These are phyloP conservation scores for Dictyophora rubrovolvata DNA, from an alignment of 768 basidiomycete species.

Conservation along the genomic window DNA sequence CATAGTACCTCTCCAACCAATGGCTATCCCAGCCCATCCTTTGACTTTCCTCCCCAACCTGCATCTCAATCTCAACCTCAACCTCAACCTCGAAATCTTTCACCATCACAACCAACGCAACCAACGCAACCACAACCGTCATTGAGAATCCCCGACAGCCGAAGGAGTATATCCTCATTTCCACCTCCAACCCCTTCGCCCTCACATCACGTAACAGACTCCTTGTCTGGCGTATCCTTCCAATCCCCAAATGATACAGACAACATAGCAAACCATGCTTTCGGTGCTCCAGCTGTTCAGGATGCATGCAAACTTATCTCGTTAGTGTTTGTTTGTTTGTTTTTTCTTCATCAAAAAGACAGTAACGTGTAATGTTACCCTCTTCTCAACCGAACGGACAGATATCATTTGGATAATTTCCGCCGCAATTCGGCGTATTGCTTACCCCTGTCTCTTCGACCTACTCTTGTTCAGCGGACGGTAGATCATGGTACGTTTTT, in stretches of 20 bases:
- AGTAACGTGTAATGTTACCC: too few relatives aligned
- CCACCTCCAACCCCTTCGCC: neutral
- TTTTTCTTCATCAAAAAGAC: neutral
- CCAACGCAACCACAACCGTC: slow-evolving; percentile 26
- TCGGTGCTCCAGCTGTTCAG: slow-evolving; percentile 60
- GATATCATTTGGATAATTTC: slow-evolving; percentile 89
- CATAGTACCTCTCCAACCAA: neutral
- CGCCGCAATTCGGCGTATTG: slow-evolving; percentile 79
- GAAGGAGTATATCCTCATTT: neutral
- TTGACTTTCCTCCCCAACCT: neutral
- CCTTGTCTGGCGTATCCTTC: neutral
- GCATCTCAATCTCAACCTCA: neutral
- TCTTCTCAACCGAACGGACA: slow-evolving; percentile 17
- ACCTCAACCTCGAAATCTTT: neutral
- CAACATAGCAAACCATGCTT: slow-evolving; percentile 44
- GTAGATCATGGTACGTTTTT: slow-evolving; percentile 65
- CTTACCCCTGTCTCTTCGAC: slow-evolving; percentile 77
- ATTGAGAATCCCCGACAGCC: slow-evolving; percentile 11
- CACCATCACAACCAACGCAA: slow-evolving; percentile 13
- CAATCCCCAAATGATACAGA: neutral
- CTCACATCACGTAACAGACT: neutral
- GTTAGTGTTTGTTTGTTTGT: slow-evolving; percentile 29
- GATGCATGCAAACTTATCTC: slow-evolving; percentile 79
- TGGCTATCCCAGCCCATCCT: neutral
- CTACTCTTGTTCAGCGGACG: slow-evolving; percentile 81